Evolutionary conservation across 1,284 basidiomycete species (phyloP), one percentile per base, ranked within the genome.

Genomic region (Cutaneotrichosporon dermatis): DNA sequence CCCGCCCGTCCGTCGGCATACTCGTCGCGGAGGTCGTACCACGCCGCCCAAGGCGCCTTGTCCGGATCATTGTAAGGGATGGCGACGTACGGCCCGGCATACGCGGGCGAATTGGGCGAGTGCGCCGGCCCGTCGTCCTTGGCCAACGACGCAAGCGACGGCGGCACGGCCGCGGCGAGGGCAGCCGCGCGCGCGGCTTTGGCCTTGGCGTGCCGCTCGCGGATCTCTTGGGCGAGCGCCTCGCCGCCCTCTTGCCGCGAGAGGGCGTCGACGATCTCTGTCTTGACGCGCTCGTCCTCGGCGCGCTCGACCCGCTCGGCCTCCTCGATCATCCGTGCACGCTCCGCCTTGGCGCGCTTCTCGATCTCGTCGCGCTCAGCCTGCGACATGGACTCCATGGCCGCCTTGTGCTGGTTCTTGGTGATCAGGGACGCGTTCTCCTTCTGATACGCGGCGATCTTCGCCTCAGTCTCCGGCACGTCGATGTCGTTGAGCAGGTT

Each of bases 401-500:
- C 89, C 83, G 43, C 82, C 79, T 54, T 92, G 88, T 66, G 88
- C 85, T 66, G 89, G 86, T 73, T 85, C 83, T 37, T 88, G 79
- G 89, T 87, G 59, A 91, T 95, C 36, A 88, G 76, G 0, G 85
- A 82, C 2, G 88, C 87, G 71, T 96, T 96, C 65, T 90, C 87
- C 33, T 82, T 83, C 53, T 88, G 86, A 76, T 91, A 93, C 54
- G 83, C 82, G 2, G 84, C 83, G 57, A 99, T 89, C 42, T 88
- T 86, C 8, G 85, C 85, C 79, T 98, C 92, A 0, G 93, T 97
- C 66, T 86, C 82, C 11, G 84, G 79, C n/a, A 94, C 76, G 69
- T 98, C 88, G 53, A 94, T 84, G 58, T 92, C 88, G 71, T 99
- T 88, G 63, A 99, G 91, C 12, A 99, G 85, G 74, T 98, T 97